Base-by-base conservation (phyloP, 257 asterid species). In the Solanum sitiens region DNA sequence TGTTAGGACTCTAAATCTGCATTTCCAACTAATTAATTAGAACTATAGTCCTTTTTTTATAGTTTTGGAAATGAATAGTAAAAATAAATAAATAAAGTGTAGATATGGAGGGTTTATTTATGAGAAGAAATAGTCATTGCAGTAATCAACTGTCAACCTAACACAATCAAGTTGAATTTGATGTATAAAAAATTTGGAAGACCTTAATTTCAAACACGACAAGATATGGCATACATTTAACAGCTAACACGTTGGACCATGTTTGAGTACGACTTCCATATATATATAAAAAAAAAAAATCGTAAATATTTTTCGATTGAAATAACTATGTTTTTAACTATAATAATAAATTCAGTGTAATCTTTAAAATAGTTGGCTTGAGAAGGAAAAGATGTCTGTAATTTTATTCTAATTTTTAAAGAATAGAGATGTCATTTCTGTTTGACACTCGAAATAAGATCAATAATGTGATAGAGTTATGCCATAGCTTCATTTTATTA, bases 61-160 rank as follows among this genome's bases (percentile, higher is more conserved):
- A 40, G 21, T 59, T 50, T 27, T 47, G 83, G 6, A 47, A 47
- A 27, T 80, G 44, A 47, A 47, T 27, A 80, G 42, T 23, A 44
- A 42, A 23, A 76, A 40, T 23, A 9, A 4, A 8, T 27, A 2
- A 33, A 18, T 9, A 11, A 76, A 44, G 71, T 42, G 86, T 65
- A 61, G 87, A 44, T 89, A 86, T 75, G 87, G 90, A 89, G n/a
- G 73, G 91, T 70, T 88, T 83, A 84, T 82, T 88, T 83, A 86
- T 82, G 87, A 86, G 87, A 87, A 87, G 86, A 75, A n/a, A 37
- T 40, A 32, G 87, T 6, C 30, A 82, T 73, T 16, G 82, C 75
- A 87, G 80, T 86, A 56, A 91, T 86, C 92, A 85, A 65, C 90
- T 11, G 68, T 63, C 79, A 85, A 91, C 92, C 92, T 87, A 92